Percentiles rank a stretch among this genome's conserved stretches.
These are phyloP conservation scores for Termitomyces sp. DNA, from an alignment of 768 basidiomycete genomes.

Conservation along the genomic window DNA sequence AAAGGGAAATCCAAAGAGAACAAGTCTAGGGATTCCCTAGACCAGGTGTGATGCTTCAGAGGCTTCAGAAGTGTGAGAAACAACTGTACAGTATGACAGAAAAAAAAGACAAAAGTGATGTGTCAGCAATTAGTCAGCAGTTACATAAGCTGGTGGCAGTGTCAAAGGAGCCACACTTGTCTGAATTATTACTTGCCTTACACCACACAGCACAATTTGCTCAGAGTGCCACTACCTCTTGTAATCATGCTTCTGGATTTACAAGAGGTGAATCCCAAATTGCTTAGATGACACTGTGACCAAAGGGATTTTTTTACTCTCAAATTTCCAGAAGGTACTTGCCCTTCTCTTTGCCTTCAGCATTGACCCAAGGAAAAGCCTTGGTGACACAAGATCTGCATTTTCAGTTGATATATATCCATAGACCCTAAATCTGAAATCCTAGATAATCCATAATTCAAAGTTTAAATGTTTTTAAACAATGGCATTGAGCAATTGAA, in stretches of 20 bases:
- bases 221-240: constrained; percentile 13
- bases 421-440: constrained; percentile 8
- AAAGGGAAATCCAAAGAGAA: too few relatives aligned
- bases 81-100: too few relatives aligned
- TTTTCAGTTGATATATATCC: not conserved
- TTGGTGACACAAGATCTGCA: not conserved
- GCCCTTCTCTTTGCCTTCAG: not conserved
- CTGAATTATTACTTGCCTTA: not conserved
- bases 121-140: too few relatives aligned
- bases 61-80: too few relatives aligned
- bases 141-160: too few relatives aligned
- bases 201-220: constrained; percentile 8
- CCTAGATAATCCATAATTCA: constrained; percentile 2
- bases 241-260: not conserved
- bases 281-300: constrained; percentile 11
- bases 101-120: too few relatives aligned
- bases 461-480: constrained; percentile 3
- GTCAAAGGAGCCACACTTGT: too few relatives aligned
- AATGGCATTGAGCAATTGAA: constrained; percentile 2
- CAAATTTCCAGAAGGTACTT: constrained; percentile 9
- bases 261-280: constrained; percentile 16
- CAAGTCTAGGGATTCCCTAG: too few relatives aligned
- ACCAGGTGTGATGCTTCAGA: too few relatives aligned
- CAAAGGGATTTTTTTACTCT: constrained; percentile 9
- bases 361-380: constrained; percentile 1